Base-by-base conservation (phyloP, 2,329 filamentous ascomycete genomes). In the Talaromyces sp. region DNA sequence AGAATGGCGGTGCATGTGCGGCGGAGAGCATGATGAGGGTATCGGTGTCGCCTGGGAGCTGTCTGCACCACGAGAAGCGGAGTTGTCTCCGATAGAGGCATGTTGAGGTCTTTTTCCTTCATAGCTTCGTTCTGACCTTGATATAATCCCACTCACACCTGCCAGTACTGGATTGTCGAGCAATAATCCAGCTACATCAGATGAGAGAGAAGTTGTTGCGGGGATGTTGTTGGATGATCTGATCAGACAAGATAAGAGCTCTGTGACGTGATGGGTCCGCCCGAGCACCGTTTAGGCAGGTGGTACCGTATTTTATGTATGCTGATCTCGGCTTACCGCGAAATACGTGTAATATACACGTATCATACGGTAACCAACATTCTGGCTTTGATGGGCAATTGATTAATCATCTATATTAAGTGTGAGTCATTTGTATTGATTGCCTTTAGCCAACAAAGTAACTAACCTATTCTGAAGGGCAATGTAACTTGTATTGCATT, bases 61-160 rank as follows among this genome's bases (percentile, higher is more conserved):
- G 81, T 76, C 61, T 72, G 70, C 54, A 82, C 79, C 43, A 77
- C 59, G 27, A 82, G 73, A 58, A 82, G 74, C 58, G 80, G 80
- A 5, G 80, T 80, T 17, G 72, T 74, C 70, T 80, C 78, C 27
- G 74, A 73, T 61, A 68, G 70, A 40, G 72, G 70, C 77, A 79
- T 79, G 60, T 63, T 66, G 66, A 60, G 58, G 27, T 25, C 62
- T 77, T 78, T 67, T 49, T 78, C 76, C 70, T 69, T 74, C 75
- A 77, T 77, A 43, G 45, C 53, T 47, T 49, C 40, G 25, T 13
- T 38, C 19, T 47, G 36, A 36, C 29, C 45, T n/a, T 17, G 36
- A 40, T 47, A 22, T 15, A 43, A 45, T 56, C 36, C 36, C 49
- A 11, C 51, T 19, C 34, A 31, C 53, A 49, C 38, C 51, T 34